These are phyloP conservation scores for Leccinum solheimii DNA, from an alignment of 1,284 basidiomycete species.

Conservation along the genomic window DNA sequence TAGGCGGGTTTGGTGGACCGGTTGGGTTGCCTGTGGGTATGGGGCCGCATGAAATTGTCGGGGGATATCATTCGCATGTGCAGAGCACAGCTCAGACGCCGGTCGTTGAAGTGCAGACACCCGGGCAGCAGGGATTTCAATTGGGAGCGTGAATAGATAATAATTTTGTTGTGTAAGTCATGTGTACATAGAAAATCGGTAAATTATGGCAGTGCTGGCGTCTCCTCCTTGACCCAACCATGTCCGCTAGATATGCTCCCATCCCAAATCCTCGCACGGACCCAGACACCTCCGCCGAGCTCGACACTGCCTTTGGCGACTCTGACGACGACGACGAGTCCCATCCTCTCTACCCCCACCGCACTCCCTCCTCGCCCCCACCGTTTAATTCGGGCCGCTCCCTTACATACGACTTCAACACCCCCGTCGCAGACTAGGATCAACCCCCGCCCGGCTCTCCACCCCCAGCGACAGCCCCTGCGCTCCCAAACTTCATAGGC, in stretches of 20 bases:
- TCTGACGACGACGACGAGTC: slow-evolving; percentile 67
- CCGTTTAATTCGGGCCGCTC: slow-evolving; percentile 26
- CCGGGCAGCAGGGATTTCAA: slow-evolving; percentile 25
- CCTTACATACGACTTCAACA: slow-evolving; percentile 82
- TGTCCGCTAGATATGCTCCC: slow-evolving; percentile 71
- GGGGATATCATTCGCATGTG: slow-evolving; percentile 12
- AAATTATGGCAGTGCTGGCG: slow-evolving; percentile 13
- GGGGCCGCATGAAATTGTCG: slow-evolving; percentile 26
- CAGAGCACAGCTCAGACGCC: slow-evolving; percentile 14
- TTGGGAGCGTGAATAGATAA: slow-evolving; percentile 17
- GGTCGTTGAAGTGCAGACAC: slow-evolving; percentile 20
- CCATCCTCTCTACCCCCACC: slow-evolving; percentile 49
- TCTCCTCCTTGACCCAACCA: slow-evolving; percentile 26
- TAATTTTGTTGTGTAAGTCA: background rate
- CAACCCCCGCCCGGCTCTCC: slow-evolving; percentile 85
- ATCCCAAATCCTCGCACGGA: slow-evolving; percentile 60
- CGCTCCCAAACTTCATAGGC: slow-evolving; percentile 68
- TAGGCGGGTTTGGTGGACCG: slow-evolving; percentile 33
- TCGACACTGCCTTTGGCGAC: slow-evolving; percentile 78
- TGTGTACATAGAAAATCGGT: background rate
- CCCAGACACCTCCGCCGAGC: slow-evolving; percentile 55
- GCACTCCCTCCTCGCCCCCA: slow-evolving; percentile 33
- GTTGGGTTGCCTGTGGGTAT: slow-evolving; percentile 26
- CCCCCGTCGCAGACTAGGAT: slow-evolving; percentile 70
- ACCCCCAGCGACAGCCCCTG: slow-evolving; percentile 61